These are phyloP conservation scores for Excoecaria agallocha DNA, from an alignment of 345 rosid species.

Conservation along the genomic window DNA sequence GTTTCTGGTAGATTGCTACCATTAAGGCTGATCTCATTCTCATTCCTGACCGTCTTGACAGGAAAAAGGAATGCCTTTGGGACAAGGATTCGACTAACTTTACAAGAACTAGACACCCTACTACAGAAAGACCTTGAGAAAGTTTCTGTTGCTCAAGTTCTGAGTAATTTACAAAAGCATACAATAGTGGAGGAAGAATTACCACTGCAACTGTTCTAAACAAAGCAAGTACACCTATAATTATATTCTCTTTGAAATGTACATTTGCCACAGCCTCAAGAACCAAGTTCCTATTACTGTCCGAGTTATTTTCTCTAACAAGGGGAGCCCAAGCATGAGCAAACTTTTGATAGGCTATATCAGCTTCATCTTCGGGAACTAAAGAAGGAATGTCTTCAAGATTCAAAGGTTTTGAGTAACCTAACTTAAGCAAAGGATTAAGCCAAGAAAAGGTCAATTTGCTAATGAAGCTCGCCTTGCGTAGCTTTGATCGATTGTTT, in stretches of 20 bases:
- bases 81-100: constrained; percentile 57
- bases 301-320: background rate
- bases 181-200: constrained; percentile 31
- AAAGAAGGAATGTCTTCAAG: constrained; percentile 32
- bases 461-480: constrained; percentile 18
- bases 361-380: constrained; percentile 24
- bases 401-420: constrained; percentile 26
- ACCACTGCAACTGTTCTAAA: constrained; percentile 25
- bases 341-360: constrained; percentile 22
- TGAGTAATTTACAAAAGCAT: constrained; percentile 49
- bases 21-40: constrained; percentile 40
- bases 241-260: constrained; percentile 19
- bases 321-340: constrained; percentile 10
- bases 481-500: constrained; percentile 10
- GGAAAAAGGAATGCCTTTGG: constrained; percentile 50
- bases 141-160: constrained; percentile 31
- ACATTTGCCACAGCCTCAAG: constrained; percentile 11
- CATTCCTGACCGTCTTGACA: constrained; percentile 39
- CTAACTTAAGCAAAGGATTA: constrained; percentile 26
- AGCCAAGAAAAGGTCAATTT: constrained; percentile 35
- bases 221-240: constrained; percentile 25
- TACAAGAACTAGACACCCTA: constrained; percentile 40
- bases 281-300: constrained; percentile 10
- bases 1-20: constrained; percentile 54
- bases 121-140: constrained; percentile 47